Evolutionary conservation across 2,329 filamentous ascomycete species (phyloP).

Genomic region (Clarireedia monteithiana): DNA sequence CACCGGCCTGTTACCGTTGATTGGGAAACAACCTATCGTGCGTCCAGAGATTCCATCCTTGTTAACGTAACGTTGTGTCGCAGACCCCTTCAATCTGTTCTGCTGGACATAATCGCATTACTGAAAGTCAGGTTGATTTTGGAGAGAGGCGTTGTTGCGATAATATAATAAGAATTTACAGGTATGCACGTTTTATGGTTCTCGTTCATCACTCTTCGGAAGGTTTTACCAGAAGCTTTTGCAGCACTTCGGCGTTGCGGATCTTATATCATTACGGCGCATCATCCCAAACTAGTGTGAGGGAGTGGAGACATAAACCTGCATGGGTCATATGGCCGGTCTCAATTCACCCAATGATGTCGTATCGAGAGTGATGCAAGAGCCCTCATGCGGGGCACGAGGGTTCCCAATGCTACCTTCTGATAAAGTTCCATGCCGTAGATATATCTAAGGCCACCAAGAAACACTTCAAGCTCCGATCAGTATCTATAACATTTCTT

Average conservation of each 20-base stretch:
- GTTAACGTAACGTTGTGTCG: background rate
- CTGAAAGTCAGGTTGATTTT: background rate
- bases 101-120: background rate
- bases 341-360: slow-evolving; percentile 8
- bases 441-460: slow-evolving; percentile 21
- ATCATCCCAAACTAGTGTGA: slow-evolving; percentile 17
- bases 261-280: slow-evolving; percentile 15
- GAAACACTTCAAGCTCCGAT: background rate
- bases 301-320: slow-evolving; percentile 16
- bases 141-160: background rate
- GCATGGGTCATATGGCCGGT: slow-evolving; percentile 24
- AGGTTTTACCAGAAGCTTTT: background rate
- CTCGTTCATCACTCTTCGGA: background rate
- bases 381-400: slow-evolving; percentile 20
- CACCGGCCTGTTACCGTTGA: background rate
- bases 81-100: background rate
- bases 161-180: background rate
- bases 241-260: slow-evolving; percentile 7
- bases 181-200: slow-evolving; percentile 2
- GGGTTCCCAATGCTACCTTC: slow-evolving; percentile 13
- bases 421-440: slow-evolving; percentile 9
- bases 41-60: background rate
- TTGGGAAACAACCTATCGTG: background rate
- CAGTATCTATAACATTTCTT: background rate
- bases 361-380: slow-evolving; percentile 3